These are phyloP conservation scores for Oryza coarctata DNA, from an alignment of 176 grass and related monocot species.

Conservation along the genomic window DNA sequence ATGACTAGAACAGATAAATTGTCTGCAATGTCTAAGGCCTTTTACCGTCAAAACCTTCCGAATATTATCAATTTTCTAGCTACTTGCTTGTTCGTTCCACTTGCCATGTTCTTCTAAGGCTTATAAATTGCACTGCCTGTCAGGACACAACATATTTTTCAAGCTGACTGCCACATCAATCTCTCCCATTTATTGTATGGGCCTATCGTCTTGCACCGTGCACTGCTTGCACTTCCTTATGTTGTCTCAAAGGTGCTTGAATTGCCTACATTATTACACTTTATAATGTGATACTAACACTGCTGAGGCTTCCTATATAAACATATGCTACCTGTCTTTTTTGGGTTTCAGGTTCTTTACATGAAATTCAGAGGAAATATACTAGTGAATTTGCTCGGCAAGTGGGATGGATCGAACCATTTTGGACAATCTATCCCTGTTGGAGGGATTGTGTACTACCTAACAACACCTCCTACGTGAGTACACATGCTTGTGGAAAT, in stretches of 20 bases:
- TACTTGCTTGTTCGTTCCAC: constrained; percentile 19
- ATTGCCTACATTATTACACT: not conserved
- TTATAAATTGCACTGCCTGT: constrained; percentile 14
- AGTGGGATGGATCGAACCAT: constrained; percentile 11
- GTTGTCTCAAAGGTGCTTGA: not conserved
- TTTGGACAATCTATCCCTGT: constrained; percentile 4
- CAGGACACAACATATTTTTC: not conserved
- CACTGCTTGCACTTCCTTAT: not conserved
- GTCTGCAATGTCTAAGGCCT: constrained; percentile 20
- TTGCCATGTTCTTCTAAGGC: constrained; percentile 23
- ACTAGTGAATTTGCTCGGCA: constrained; percentile 25
- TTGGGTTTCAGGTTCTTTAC: constrained; percentile 4
- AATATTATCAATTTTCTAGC: constrained; percentile 23
- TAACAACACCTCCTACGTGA: constrained; percentile 15
- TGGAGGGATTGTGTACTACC: constrained; percentile 15
- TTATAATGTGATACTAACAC: not conserved
- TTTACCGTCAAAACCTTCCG: constrained; percentile 24
- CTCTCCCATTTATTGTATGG: not conserved
- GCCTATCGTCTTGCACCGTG: not conserved
- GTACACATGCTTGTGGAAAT: not conserved
- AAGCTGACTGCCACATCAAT: not conserved
- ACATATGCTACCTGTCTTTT: not conserved
- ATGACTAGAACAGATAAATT: constrained; percentile 26
- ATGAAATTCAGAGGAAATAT: constrained; percentile 27
- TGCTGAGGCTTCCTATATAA: not conserved